These are phyloP conservation scores for Saccharomyces uvarum DNA, from an alignment of 1,139 yeast genomes.

Conservation along the genomic window DNA sequence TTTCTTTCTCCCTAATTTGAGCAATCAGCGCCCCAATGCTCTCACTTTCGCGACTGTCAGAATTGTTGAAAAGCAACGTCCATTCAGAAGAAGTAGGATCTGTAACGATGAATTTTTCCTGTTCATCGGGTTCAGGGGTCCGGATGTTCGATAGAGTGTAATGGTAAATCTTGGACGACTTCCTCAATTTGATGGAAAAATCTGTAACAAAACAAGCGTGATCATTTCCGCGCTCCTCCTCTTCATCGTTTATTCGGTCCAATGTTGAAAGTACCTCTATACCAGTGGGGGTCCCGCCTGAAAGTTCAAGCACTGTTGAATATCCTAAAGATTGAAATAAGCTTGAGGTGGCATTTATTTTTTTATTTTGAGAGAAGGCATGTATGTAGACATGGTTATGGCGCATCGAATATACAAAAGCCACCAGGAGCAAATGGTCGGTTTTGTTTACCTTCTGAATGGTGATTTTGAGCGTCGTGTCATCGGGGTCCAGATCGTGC, in stretches of 20 bases:
- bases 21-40: background rate
- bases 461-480: constrained; percentile 46
- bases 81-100: background rate
- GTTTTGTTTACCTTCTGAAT: constrained; percentile 20
- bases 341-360: constrained; percentile 3
- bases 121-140: background rate
- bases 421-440: constrained; percentile 10
- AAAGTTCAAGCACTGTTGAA: constrained; percentile 16
- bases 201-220: background rate
- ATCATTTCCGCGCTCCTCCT: background rate
- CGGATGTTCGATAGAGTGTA: background rate
- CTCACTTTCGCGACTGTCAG: background rate
- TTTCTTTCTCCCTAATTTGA: background rate
- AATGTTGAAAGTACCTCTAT: constrained; percentile 8
- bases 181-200: background rate
- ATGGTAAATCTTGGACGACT: background rate
- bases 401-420: constrained; percentile 20
- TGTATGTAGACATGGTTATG: constrained; percentile 18
- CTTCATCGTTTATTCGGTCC: background rate
- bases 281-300: constrained; percentile 9
- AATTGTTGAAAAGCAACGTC: background rate
- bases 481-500: constrained; percentile 50
- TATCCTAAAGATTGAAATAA: constrained; percentile 15
- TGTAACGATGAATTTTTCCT: background rate
- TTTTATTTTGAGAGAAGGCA: constrained; percentile 13